Evolutionary conservation across 768 basidiomycete species (phyloP).

Genomic region (Trametes meyenii): DNA sequence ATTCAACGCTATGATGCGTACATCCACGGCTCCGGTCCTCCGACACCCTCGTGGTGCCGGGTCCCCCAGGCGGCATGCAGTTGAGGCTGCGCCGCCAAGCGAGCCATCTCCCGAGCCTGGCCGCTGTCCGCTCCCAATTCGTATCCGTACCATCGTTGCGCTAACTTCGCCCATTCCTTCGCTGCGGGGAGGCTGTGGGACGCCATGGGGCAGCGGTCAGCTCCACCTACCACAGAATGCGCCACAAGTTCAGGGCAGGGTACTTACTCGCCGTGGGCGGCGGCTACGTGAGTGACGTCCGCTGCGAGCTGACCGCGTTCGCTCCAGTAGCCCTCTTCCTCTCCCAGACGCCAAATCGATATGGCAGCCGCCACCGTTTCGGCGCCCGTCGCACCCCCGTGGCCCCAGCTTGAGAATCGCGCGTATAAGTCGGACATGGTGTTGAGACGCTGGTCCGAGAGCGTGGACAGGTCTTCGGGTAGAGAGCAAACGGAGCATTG

Average conservation of each 20-base stretch:
- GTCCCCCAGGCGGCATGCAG: slow-evolving; percentile 54
- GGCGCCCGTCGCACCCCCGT: slow-evolving; percentile 44
- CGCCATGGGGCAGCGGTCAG: neutral
- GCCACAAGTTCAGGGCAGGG: neutral
- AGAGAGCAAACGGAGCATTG: slow-evolving; percentile 62
- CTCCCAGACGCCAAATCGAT: slow-evolving; percentile 59
- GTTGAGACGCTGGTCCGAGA: slow-evolving; percentile 54
- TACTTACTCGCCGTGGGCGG: slow-evolving; percentile 65
- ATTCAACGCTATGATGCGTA: neutral
- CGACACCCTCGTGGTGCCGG: slow-evolving; percentile 22
- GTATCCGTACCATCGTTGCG: slow-evolving; percentile 54
- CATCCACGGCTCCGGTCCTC: slow-evolving; percentile 21
- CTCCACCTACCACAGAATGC: neutral
- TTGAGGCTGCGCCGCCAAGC: slow-evolving; percentile 40
- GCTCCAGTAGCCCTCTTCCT: slow-evolving; percentile 67
- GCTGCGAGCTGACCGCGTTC: slow-evolving; percentile 65
- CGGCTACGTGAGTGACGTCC: slow-evolving; percentile 61
- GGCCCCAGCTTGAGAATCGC: slow-evolving; percentile 54
- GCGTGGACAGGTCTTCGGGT: slow-evolving; percentile 46
- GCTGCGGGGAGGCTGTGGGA: slow-evolving; percentile 46
- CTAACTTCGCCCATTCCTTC: slow-evolving; percentile 51
- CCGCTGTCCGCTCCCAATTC: slow-evolving; percentile 60
- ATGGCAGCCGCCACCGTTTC: slow-evolving; percentile 53
- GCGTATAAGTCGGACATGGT: slow-evolving; percentile 49
- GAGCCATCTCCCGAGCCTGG: slow-evolving; percentile 46